Evolutionary conservation across 257 asterid genomes (phyloP), one percentile per base, ranked within the genome.

Genomic region (Ajuga chamaepitys): DNA sequence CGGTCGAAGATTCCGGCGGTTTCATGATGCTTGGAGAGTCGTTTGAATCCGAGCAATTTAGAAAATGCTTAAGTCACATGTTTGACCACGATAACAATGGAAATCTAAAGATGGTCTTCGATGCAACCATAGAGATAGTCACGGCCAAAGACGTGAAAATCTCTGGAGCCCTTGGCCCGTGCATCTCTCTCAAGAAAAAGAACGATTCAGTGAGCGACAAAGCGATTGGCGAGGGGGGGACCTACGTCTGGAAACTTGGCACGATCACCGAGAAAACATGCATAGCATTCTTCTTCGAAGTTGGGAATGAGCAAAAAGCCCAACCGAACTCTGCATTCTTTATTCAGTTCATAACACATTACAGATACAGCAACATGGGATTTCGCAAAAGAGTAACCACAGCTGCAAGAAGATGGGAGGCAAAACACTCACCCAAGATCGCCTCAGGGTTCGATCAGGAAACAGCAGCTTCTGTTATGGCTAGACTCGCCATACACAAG

Each of bases 401-500:
- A 5, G 95, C 81, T 53, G 89, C 99, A 21, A 78, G 99, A 72
- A 89, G 99, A 72, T 93, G 99, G 99, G 96, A 81, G 7, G 81
- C 75, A 51, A 86, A 79, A 59, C 79, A 77, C 66, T 86, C 95
- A 3, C 96, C 93, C 1, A 96, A 89, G 57, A 84, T 93, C 38
- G 72, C 78, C 18, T 74, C 94, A 25, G 99, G 96, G 17, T 93
- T 93, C 64, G 99, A 93, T 68, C 99, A 93, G 67, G 99, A 93
- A 78, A 85, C 94, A 46, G 99, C 99, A 5, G 99, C 99, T 56
- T 67, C 99, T 9, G 89, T 89, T 55, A 86, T 89, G 89, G 95
- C 97, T 25, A 75, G 92, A 62, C 86, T 93, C n/a, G 87, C 97
- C 34, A 74, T 83, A 58, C 75, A 89, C 70, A 82, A 71, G 69